phyloP scores from a whole-genome alignment of 768 basidiomycete genomes.

The Leccinellum albellum region DNA sequence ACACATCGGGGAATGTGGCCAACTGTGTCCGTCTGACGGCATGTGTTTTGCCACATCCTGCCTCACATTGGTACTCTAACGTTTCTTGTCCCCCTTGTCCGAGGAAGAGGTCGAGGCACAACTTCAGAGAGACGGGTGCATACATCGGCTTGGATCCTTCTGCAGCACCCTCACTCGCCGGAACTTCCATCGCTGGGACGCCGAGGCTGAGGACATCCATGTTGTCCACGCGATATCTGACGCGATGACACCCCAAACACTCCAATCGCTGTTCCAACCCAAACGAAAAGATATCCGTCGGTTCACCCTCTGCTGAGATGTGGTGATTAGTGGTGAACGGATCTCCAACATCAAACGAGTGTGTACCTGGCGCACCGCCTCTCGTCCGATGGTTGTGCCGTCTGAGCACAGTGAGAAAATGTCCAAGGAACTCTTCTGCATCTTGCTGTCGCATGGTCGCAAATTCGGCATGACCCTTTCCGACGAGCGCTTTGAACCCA shows the following conservation, averaged over 20 bases:
- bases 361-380: slow-evolving; percentile 34
- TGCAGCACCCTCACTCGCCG: not conserved
- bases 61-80: slow-evolving; percentile 79
- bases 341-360: not conserved
- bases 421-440: slow-evolving; percentile 88
- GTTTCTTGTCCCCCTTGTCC: slow-evolving; percentile 50
- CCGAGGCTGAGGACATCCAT: slow-evolving; percentile 77
- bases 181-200: slow-evolving; percentile 57
- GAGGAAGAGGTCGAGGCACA: slow-evolving; percentile 56
- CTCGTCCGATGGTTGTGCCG: slow-evolving; percentile 54
- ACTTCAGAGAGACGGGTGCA: slow-evolving; percentile 53
- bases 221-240: slow-evolving; percentile 76
- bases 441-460: slow-evolving; percentile 97
- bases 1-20: slow-evolving; percentile 81
- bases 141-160: slow-evolving; percentile 50
- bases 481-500: slow-evolving; percentile 85
- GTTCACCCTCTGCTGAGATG: slow-evolving; percentile 39
- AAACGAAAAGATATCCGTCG: slow-evolving; percentile 76
- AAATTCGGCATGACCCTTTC: slow-evolving; percentile 91
- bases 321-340: not conserved
- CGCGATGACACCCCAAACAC: slow-evolving; percentile 72
- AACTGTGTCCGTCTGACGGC: slow-evolving; percentile 74
- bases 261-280: slow-evolving; percentile 85
- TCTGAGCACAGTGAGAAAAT: slow-evolving; percentile 72
- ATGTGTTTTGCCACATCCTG: slow-evolving; percentile 61